phyloP scores from a whole-genome alignment of 2,329 filamentous ascomycete genomes.

The Chrysoporthe austroafricana region DNA sequence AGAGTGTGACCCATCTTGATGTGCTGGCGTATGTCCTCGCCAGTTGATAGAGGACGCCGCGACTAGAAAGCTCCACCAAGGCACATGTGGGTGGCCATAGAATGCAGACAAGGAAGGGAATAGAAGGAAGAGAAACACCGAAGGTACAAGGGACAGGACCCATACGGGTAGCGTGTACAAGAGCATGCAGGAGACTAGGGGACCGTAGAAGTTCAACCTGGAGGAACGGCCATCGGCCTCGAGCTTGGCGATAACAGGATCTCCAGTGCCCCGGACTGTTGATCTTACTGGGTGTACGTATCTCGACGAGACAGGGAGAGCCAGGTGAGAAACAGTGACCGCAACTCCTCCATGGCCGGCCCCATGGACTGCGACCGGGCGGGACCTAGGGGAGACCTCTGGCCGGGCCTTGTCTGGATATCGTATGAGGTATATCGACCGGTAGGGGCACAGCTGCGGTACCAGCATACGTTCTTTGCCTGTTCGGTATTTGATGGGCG shows the following conservation, averaged over 20 bases:
- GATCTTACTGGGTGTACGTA: conserved; percentile 18
- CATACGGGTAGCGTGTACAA: conserved; percentile 25
- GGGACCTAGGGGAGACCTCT: conserved; percentile 17
- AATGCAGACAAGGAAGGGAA: conserved; percentile 28
- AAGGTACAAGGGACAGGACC: conserved; percentile 25
- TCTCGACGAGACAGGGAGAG: conserved; percentile 23
- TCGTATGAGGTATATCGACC: conserved; percentile 23
- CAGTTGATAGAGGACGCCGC: conserved; percentile 74
- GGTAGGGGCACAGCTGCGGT: conserved; percentile 27
- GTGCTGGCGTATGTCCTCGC: conserved; percentile 86
- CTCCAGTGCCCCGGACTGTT: conserved; percentile 18
- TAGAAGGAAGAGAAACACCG: conserved; percentile 28
- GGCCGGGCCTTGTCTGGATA: not conserved
- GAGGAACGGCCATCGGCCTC: conserved; percentile 22
- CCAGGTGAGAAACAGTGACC: conserved; percentile 26
- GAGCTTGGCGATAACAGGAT: conserved; percentile 26
- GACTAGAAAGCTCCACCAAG: conserved; percentile 66
- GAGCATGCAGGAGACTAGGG: conserved; percentile 23
- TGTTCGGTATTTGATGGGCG: conserved; percentile 31
- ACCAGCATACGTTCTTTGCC: conserved; percentile 20
- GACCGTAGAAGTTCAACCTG: conserved; percentile 14
- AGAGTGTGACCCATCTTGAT: conserved; percentile 77
- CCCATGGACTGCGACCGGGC: conserved; percentile 24
- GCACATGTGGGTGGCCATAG: conserved; percentile 47
- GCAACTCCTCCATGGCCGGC: conserved; percentile 23